These are phyloP conservation scores for Colletotrichum sp. DNA, from an alignment of 2,329 filamentous ascomycete genomes.

Conservation along the genomic window DNA sequence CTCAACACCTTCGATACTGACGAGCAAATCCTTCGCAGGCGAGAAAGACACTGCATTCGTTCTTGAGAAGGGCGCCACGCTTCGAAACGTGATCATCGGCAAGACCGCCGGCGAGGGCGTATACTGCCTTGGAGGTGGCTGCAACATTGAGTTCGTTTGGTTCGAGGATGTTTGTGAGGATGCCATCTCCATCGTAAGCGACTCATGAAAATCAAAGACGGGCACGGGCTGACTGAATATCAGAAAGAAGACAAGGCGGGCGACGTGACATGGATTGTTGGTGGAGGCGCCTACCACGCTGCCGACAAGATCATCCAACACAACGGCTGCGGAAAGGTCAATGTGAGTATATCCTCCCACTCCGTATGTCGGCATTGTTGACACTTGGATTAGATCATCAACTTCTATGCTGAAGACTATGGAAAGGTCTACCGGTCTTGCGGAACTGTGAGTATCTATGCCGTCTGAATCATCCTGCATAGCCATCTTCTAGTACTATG, in stretches of 20 bases:
- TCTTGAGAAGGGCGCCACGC: slow-evolving; percentile 44
- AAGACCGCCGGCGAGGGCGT: slow-evolving; percentile 30
- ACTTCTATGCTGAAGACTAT: slow-evolving; percentile 50
- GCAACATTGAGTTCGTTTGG: slow-evolving; percentile 30
- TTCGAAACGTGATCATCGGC: slow-evolving; percentile 54
- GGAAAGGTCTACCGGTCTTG: slow-evolving; percentile 49
- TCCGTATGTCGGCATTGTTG: fast-evolving
- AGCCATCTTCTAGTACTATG: neutral
- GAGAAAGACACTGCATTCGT: slow-evolving; percentile 49
- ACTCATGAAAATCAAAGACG: neutral
- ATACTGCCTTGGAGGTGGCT: slow-evolving; percentile 29
- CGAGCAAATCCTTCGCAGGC: slow-evolving; percentile 19
- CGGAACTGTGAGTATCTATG: slow-evolving; percentile 38
- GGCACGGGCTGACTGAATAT: neutral
- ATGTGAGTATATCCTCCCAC: neutral
- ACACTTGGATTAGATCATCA: slow-evolving; percentile 28
- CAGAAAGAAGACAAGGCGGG: slow-evolving; percentile 26
- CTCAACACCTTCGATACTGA: too few species aligned
- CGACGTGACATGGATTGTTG: slow-evolving; percentile 35
- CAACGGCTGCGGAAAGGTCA: slow-evolving; percentile 39
- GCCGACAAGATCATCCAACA: slow-evolving; percentile 44
- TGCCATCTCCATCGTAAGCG: slow-evolving; percentile 26
- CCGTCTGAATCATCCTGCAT: neutral
- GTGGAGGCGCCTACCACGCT: slow-evolving; percentile 42
- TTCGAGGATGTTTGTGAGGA: slow-evolving; percentile 32